These are phyloP conservation scores for Colletotrichum coccodes DNA, from an alignment of 2,329 filamentous ascomycete species.

Conservation along the genomic window DNA sequence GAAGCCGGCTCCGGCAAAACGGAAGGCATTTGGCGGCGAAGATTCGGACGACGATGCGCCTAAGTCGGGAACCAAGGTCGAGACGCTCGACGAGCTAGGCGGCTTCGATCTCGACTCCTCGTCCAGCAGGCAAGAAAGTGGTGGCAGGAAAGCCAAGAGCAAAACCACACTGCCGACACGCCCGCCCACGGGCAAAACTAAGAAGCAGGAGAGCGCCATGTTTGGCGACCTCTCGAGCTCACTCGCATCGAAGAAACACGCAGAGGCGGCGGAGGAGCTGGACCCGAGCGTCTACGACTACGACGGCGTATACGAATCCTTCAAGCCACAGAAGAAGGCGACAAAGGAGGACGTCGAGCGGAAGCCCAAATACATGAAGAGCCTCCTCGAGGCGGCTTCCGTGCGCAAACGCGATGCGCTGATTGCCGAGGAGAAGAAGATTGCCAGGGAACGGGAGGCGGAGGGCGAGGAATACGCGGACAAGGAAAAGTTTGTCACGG, in stretches of 20 bases:
- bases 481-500: constrained; percentile 89
- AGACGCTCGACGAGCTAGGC: constrained; percentile 71
- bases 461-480: constrained; percentile 85
- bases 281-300: constrained; percentile 88
- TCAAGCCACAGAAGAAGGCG: constrained; percentile 71
- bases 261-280: constrained; percentile 71
- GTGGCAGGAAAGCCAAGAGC: constrained; percentile 42
- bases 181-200: constrained; percentile 56
- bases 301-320: constrained; percentile 82
- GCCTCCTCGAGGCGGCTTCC: constrained; percentile 77
- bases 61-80: constrained; percentile 50
- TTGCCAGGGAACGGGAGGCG: constrained; percentile 80
- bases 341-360: constrained; percentile 65
- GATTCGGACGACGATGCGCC: constrained; percentile 63
- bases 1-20: constrained; percentile 60
- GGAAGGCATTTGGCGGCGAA: constrained; percentile 69
- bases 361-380: constrained; percentile 83
- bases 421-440: constrained; percentile 82
- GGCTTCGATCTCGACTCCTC: constrained; percentile 50
- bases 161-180: constrained; percentile 47
- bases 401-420: constrained; percentile 81
- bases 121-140: constrained; percentile 41
- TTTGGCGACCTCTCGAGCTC: constrained; percentile 75
- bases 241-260: constrained; percentile 70
- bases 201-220: constrained; percentile 52